Conservation (phyloP, 192 early-diverging fungal genomes). For the Geosiphon pyriformis region DNA sequence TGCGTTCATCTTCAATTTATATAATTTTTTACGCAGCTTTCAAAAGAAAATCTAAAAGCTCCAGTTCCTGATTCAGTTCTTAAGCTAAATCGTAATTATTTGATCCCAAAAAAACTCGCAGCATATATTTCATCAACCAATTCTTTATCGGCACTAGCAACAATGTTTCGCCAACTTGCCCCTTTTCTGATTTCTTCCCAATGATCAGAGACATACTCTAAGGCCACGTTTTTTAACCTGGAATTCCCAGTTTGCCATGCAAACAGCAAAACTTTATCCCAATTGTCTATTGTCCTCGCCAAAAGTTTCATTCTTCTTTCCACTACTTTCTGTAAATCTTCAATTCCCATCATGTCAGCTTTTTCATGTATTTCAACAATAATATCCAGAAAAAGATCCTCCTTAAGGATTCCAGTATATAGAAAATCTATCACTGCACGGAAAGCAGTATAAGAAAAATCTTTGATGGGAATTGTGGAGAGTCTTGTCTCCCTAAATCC, state of each 20-base stretch:
- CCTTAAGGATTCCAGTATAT: conserved; percentile 1
- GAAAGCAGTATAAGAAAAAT: conserved; percentile 2
- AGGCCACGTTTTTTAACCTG: neutral
- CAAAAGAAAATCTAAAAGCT: no score
- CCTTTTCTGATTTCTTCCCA: conserved; percentile 6
- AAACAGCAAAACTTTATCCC: conserved; percentile 6
- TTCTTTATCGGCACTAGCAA: neutral
- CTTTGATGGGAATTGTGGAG: neutral
- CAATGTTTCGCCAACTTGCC: neutral
- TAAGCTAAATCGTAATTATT: no score
- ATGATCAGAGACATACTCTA: conserved; percentile 11
- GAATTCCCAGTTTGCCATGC: conserved; percentile 1
- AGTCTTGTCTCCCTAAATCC: neutral
- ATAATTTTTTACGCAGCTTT: no score
- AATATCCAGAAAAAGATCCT: neutral
- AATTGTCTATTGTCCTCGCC: neutral
- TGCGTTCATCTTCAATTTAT: no score
- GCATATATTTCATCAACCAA: conserved; percentile 4
- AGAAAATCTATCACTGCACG: conserved; percentile 2
- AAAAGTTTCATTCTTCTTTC: neutral
- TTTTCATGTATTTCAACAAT: neutral
- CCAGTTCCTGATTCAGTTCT: no score
- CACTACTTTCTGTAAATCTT: neutral
- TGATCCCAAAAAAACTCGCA: neutral
- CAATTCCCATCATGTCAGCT: conserved; percentile 17